Base-by-base conservation (phyloP, 169 alveolate genomes). In the Plasmodium chabaudi region DNA sequence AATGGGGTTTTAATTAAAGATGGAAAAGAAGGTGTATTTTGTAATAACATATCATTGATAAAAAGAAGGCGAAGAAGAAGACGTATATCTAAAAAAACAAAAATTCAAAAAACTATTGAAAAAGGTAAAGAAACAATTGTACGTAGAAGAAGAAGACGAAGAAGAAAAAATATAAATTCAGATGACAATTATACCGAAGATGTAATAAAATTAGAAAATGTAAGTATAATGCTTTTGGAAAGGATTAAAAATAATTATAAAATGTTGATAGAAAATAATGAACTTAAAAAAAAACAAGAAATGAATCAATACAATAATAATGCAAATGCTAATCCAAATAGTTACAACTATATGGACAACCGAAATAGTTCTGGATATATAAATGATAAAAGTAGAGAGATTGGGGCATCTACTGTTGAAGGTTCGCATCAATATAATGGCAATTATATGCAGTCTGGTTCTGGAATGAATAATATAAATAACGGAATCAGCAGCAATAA, bases 211-310 rank as follows among this genome's bases (percentile, higher is more conserved):
- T 15, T 75, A 17, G 75, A 63, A 64, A 75, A 75, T 57, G 88
- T 75, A 7, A 53, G 65, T 21, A 75, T 75, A 5, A 75, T 75
- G 88, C 88, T 75, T 27, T 39, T 75, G 15, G 88, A 75, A 44
- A 63, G 75, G 25, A 75, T 75, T 23, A 75, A 75, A 21, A 55
- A 75, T 51, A 75, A 75, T 75, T 75, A 75, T 46, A 75, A 75
- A 53, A 75, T 63, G 68, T 25, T 63, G 3, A 61, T 63, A 64
- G 27, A 53, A 23, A 75, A 75, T 75, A 53, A 63, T 23, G 13
- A 47, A 10, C 42, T 47, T 53, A 75, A 23, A 44, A 75, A 75
- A 55, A 75, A 51, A 42, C 63, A 44, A n/a, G 53, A 63, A 55
- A 55, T 19, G 47, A 55, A 72, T 7, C 17, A 60, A 2, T 21